A percentile compares a stretch with the other conserved stretches of the same genome.
These are phyloP conservation scores for Penicillium alfredii DNA, from an alignment of 495 filamentous ascomycete genomes.

Conservation along the genomic window DNA sequence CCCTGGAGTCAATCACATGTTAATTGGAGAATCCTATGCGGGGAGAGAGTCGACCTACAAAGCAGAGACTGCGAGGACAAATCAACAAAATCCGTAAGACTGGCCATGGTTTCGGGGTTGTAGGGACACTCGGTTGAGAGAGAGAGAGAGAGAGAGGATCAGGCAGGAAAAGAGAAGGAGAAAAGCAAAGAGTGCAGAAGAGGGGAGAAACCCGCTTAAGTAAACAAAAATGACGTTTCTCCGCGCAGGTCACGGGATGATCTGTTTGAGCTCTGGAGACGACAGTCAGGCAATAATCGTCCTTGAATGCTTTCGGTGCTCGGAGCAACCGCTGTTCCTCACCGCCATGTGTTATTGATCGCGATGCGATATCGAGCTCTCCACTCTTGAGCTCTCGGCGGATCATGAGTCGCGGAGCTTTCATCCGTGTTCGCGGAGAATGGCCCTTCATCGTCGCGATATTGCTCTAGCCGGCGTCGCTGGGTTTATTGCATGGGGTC, in stretches of 20 bases:
- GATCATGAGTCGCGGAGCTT: constrained; percentile 30
- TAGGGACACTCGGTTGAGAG: not conserved
- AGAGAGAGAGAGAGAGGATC: constrained; percentile 3
- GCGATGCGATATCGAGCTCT: constrained; percentile 11
- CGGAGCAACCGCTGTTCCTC: constrained; percentile 1
- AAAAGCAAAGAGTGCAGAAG: constrained; percentile 4
- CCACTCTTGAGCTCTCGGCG: constrained; percentile 17
- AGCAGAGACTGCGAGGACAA: constrained; percentile 41
- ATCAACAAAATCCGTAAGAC: constrained; percentile 38
- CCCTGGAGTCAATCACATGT: constrained; percentile 41
- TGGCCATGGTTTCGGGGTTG: constrained; percentile 28
- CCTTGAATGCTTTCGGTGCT: no score
- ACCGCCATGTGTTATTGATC: constrained; percentile 1
- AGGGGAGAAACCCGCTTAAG: constrained; percentile 2
- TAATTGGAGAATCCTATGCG: constrained; percentile 17
- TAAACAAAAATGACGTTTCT: constrained; percentile 5
- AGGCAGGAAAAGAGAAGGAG: constrained; percentile 9
- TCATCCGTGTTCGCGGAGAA: constrained; percentile 40
- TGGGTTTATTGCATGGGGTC: constrained; percentile 80
- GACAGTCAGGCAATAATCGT: no score
- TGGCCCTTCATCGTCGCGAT: constrained; percentile 75
- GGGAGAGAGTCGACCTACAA: constrained; percentile 26
- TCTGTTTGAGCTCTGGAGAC: no score
- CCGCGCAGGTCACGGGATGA: not conserved
- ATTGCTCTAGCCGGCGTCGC: constrained; percentile 61